A percentile compares a stretch with the other conserved stretches of the same genome.
phyloP scores from a whole-genome alignment of 2,329 filamentous ascomycete genomes.

The Balansia obtecta region DNA sequence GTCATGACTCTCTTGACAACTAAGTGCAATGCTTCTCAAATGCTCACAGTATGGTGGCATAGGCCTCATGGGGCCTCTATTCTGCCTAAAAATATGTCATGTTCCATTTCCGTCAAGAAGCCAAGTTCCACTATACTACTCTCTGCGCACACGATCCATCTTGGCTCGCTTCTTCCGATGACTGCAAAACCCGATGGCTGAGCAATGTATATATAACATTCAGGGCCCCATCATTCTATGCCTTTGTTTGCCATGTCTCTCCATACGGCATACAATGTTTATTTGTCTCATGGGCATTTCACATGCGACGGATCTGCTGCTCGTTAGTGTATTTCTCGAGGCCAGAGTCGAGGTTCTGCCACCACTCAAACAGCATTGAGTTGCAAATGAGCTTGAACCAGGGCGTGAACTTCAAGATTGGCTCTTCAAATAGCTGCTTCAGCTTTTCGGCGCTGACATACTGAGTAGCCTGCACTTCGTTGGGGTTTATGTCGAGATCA shows the following conservation, averaged over 20 bases:
- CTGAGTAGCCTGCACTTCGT: conserved; percentile 76
- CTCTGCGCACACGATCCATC: background rate
- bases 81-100: too few relatives aligned
- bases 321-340: conserved; percentile 81
- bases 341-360: conserved; percentile 69
- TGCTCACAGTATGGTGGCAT: too few relatives aligned
- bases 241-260: background rate
- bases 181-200: too few relatives aligned
- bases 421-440: conserved; percentile 74
- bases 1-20: too few relatives aligned
- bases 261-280: background rate
- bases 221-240: too few relatives aligned
- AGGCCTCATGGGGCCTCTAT: too few relatives aligned
- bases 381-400: conserved; percentile 99
- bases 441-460: conserved; percentile 77
- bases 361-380: conserved; percentile 97
- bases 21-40: too few relatives aligned
- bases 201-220: too few relatives aligned
- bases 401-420: conserved; percentile 75
- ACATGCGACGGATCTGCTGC: conserved; percentile 72
- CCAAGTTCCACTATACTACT: too few relatives aligned
- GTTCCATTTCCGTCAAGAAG: too few relatives aligned
- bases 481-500: conserved; percentile 66
- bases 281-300: background rate
- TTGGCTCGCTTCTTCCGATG: too few relatives aligned